phyloP scores from a whole-genome alignment of 805 yeast genomes.

The Komagataella phaffii region DNA sequence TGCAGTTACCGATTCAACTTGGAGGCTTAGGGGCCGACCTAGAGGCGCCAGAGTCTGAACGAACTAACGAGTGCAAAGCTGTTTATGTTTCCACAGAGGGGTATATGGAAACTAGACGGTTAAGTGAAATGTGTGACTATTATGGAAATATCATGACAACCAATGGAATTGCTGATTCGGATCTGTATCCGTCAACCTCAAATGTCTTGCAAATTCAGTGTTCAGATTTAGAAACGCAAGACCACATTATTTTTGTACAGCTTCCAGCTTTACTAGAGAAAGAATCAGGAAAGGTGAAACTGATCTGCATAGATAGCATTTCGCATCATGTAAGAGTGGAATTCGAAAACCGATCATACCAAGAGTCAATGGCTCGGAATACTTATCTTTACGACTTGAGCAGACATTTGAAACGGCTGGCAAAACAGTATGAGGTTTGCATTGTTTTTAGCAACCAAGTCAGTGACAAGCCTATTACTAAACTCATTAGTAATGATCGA shows the following conservation, averaged over 20 bases:
- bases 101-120: slow-evolving; percentile 50
- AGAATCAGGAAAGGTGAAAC: slow-evolving; percentile 24
- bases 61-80: slow-evolving; percentile 18
- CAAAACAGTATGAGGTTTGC: slow-evolving; percentile 36
- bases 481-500: slow-evolving; percentile 17
- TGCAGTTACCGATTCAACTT: slow-evolving; percentile 31
- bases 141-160: slow-evolving; percentile 17
- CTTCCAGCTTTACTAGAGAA: slow-evolving; percentile 41
- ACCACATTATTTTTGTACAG: slow-evolving; percentile 57
- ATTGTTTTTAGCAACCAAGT: slow-evolving; percentile 73
- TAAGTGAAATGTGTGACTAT: slow-evolving; percentile 28
- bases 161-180: slow-evolving; percentile 17
- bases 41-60: slow-evolving; percentile 1
- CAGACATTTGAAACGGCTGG: slow-evolving; percentile 32
- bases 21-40: slow-evolving; percentile 28
- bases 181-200: slow-evolving; percentile 18
- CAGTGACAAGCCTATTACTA: slow-evolving; percentile 37
- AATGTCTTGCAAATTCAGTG: slow-evolving; percentile 43
- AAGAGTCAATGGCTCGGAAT: slow-evolving; percentile 24
- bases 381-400: slow-evolving; percentile 29
- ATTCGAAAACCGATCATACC: slow-evolving; percentile 21
- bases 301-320: slow-evolving; percentile 69
- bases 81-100: slow-evolving; percentile 76
- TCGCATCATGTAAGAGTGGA: slow-evolving; percentile 71
- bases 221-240: slow-evolving; percentile 55